These are phyloP conservation scores for Globisporangium nodosum DNA, from an alignment of 352 stramenopile species.

Conservation along the genomic window DNA sequence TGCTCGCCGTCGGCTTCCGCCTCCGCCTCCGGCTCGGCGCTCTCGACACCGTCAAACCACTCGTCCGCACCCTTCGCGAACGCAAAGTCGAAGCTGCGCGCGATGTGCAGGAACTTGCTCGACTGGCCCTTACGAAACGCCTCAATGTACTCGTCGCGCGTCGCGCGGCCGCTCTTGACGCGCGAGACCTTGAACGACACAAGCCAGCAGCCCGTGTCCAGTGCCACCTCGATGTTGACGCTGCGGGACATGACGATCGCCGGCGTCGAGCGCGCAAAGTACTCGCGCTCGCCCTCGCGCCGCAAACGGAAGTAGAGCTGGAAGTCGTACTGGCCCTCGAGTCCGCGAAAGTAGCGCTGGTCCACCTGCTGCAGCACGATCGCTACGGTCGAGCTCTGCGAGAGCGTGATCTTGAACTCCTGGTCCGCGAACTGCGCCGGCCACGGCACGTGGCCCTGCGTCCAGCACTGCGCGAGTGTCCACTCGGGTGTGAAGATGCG, in stretches of 20 bases:
- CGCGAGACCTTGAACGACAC: slow-evolving; percentile 27
- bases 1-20: slow-evolving; percentile 12
- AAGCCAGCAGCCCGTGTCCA: slow-evolving; percentile 22
- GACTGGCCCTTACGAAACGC: slow-evolving; percentile 19
- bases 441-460: slow-evolving; percentile 22
- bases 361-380: slow-evolving; percentile 37
- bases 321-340: slow-evolving; percentile 39
- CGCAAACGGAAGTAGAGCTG: slow-evolving; percentile 29
- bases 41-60: slow-evolving; percentile 8
- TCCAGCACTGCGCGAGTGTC: slow-evolving; percentile 33
- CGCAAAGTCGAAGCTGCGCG: slow-evolving; percentile 28
- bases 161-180: slow-evolving; percentile 10
- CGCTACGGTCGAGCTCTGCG: slow-evolving; percentile 17
- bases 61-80: slow-evolving; percentile 20
- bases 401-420: slow-evolving; percentile 26
- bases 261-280: slow-evolving; percentile 22
- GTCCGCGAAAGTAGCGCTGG: slow-evolving; percentile 30
- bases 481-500: slow-evolving; percentile 32
- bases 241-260: slow-evolving; percentile 24
- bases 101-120: slow-evolving; percentile 34
- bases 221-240: slow-evolving; percentile 27
- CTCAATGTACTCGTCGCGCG: slow-evolving; percentile 19
- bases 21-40: slow-evolving; percentile 13
- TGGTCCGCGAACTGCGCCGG: slow-evolving; percentile 20
- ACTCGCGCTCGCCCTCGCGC: slow-evolving; percentile 18